A percentile compares a stretch with the other conserved stretches of the same genome.
These are phyloP conservation scores for Diaporthe batatas DNA, from an alignment of 2,329 filamentous ascomycete genomes.

Conservation along the genomic window DNA sequence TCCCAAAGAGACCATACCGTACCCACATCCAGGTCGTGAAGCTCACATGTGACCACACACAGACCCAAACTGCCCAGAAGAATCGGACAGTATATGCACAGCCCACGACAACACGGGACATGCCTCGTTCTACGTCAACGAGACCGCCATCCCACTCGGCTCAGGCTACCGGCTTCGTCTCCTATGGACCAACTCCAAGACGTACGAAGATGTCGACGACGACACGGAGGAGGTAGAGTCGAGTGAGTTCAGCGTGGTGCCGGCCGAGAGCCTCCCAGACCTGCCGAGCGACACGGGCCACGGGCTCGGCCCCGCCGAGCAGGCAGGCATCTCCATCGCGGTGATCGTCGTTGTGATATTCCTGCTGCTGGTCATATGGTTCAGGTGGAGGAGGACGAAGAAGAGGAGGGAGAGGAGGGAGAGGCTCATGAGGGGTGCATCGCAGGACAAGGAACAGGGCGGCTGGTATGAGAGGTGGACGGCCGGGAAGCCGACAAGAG, in stretches of 20 bases:
- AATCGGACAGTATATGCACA: constrained; percentile 15
- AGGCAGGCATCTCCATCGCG: constrained; percentile 26
- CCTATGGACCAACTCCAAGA: constrained; percentile 21
- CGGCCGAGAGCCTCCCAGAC: background rate
- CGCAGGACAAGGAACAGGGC: constrained; percentile 9
- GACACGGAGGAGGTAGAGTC: constrained; percentile 12
- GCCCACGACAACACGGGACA: constrained; percentile 21
- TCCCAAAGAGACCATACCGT: background rate
- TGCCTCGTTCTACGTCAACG: constrained; percentile 21
- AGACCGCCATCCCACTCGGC: background rate
- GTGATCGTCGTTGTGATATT: constrained; percentile 25
- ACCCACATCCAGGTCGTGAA: background rate
- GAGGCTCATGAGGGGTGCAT: background rate
- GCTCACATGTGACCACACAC: background rate
- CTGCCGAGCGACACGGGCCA: background rate
- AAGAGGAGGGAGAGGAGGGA: constrained; percentile 9
- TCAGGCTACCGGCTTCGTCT: constrained; percentile 27
- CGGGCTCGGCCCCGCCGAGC: constrained; percentile 11
- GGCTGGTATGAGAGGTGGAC: constrained; percentile 26
- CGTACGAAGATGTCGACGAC: constrained; percentile 23
- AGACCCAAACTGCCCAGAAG: constrained; percentile 18
- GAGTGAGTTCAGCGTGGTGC: constrained; percentile 17
- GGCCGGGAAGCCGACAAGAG: background rate
- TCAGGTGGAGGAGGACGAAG: constrained; percentile 35
- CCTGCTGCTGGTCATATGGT: constrained; percentile 2